A percentile compares a stretch with the other conserved stretches of the same genome.
Evolutionary conservation across 2,329 filamentous ascomycete species (phyloP).

Genomic region (Calonectria multiphialidica): DNA sequence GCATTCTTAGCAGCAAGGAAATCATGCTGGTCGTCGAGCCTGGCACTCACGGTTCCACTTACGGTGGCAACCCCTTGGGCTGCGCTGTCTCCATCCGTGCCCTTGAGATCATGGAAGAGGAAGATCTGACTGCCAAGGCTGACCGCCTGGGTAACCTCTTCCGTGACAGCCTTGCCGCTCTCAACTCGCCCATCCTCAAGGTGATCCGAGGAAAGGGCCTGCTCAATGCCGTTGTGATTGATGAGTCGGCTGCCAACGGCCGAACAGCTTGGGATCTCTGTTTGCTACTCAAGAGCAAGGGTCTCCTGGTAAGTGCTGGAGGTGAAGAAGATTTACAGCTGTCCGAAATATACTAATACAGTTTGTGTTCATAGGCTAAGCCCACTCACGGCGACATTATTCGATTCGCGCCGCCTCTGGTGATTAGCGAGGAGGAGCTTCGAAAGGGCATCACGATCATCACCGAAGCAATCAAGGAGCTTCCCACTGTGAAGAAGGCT

Average conservation of each 20-base stretch:
- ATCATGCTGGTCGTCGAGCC: slow-evolving; percentile 97
- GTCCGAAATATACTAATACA: slow-evolving; percentile 12
- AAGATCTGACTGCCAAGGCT: slow-evolving; percentile 86
- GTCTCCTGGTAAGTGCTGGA: slow-evolving; percentile 78
- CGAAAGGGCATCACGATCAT: slow-evolving; percentile 83
- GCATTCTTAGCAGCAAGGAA: slow-evolving; percentile 87
- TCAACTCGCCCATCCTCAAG: slow-evolving; percentile 85
- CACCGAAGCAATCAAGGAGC: slow-evolving; percentile 82
- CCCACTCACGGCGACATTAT: slow-evolving; percentile 99
- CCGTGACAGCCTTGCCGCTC: slow-evolving; percentile 79
- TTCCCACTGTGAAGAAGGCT: slow-evolving; percentile 70
- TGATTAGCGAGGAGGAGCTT: slow-evolving; percentile 92
- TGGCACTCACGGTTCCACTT: slow-evolving; percentile 97
- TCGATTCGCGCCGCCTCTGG: slow-evolving; percentile 93
- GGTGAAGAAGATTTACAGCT: neutral
- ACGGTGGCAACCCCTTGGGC: slow-evolving; percentile 95
- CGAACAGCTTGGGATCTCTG: slow-evolving; percentile 97
- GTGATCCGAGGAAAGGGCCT: slow-evolving; percentile 91
- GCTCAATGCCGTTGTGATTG: slow-evolving; percentile 95
- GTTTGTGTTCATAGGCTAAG: slow-evolving; percentile 77
- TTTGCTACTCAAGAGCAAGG: slow-evolving; percentile 95
- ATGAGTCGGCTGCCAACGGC: slow-evolving; percentile 87
- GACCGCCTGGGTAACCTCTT: slow-evolving; percentile 86
- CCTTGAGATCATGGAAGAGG: slow-evolving; percentile 92
- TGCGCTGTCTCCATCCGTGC: slow-evolving; percentile 96